phyloP scores from a whole-genome alignment of 2,329 filamentous ascomycete genomes.

The Dactylellina haptotyla region DNA sequence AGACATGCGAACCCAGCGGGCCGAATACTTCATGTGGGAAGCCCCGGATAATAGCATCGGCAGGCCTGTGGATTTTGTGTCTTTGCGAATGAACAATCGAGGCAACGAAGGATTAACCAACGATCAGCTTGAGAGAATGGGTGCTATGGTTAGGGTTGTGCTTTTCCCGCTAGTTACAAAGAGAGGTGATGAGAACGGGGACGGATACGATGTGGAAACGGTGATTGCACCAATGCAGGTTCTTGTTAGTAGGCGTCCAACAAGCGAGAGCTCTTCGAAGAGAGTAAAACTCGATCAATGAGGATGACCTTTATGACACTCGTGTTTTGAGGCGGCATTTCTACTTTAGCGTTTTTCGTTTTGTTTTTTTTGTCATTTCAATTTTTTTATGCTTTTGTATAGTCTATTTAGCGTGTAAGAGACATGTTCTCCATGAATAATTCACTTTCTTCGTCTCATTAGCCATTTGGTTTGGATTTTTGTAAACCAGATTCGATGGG shows the following conservation, averaged over 20 bases:
- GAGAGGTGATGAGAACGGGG: slow-evolving; percentile 85
- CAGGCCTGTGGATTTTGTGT: slow-evolving; percentile 87
- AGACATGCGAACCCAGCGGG: slow-evolving; percentile 96
- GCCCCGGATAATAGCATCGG: slow-evolving; percentile 87
- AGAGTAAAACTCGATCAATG: slow-evolving; percentile 33
- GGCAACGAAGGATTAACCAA: slow-evolving; percentile 65
- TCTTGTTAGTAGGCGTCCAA: slow-evolving; percentile 70
- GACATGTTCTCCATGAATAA: neutral
- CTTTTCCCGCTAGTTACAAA: slow-evolving; percentile 97
- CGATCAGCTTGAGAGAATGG: slow-evolving; percentile 79
- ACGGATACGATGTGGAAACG: slow-evolving; percentile 86
- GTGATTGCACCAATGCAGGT: slow-evolving; percentile 96
- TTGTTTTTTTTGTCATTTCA: neutral
- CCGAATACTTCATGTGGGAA: slow-evolving; percentile 98
- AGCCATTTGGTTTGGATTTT: neutral
- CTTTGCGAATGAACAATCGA: slow-evolving; percentile 93
- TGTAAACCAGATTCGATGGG: no score
- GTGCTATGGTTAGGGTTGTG: slow-evolving; percentile 85
- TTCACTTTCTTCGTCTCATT: neutral
- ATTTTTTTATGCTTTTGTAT: slow-evolving; percentile 12
- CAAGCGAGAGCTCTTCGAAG: slow-evolving; percentile 33
- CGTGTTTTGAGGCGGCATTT: slow-evolving; percentile 2
- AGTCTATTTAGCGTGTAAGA: neutral
- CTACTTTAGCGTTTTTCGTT: neutral
- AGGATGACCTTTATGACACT: neutral